Percentiles rank a stretch among this genome's conserved stretches.
Conservation (phyloP, 805 yeast species). For the Metschnikowia continentalis region DNA sequence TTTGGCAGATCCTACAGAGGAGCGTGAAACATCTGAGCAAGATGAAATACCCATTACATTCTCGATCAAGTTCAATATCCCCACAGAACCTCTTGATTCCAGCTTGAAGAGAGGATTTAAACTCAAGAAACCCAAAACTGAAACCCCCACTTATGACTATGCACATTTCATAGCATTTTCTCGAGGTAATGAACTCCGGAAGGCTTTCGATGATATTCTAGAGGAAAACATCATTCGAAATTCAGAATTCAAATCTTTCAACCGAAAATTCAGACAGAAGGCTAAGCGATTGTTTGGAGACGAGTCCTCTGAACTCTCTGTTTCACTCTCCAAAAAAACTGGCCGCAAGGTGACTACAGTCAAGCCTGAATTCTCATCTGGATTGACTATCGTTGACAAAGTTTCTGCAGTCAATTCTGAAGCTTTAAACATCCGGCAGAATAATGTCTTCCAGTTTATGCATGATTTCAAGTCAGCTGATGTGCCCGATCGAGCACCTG, state of each 20-base stretch:
- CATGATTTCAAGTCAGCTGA: not conserved
- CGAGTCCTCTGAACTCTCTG: not conserved
- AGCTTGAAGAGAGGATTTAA: constrained; percentile 3
- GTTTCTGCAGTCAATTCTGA: constrained; percentile 13
- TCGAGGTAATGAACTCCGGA: constrained; percentile 40
- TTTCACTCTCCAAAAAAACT: not conserved
- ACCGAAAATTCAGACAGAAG: not conserved
- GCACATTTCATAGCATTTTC: constrained; percentile 64
- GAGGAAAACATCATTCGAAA: constrained; percentile 7
- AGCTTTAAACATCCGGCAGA: constrained; percentile 4
- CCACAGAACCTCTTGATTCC: constrained; percentile 1
- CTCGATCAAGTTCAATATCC: constrained; percentile 49
- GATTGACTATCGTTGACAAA: constrained; percentile 12
- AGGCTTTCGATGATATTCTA: constrained; percentile 31
- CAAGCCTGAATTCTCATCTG: constrained; percentile 12
- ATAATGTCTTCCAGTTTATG: constrained; percentile 1
- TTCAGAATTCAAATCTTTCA: not conserved
- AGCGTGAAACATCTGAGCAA: constrained; percentile 3
- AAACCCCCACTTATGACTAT: constrained; percentile 6
- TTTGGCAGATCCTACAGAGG: constrained; percentile 28
- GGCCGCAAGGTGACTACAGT: constrained; percentile 11
- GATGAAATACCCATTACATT: constrained; percentile 36
- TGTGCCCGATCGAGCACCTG: not conserved
- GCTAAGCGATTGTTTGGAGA: constrained; percentile 11
- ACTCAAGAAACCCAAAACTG: not conserved